Evolutionary conservation across 1,284 basidiomycete species (phyloP), one percentile per base, ranked within the genome.

Genomic region (Fomes fomentarius): DNA sequence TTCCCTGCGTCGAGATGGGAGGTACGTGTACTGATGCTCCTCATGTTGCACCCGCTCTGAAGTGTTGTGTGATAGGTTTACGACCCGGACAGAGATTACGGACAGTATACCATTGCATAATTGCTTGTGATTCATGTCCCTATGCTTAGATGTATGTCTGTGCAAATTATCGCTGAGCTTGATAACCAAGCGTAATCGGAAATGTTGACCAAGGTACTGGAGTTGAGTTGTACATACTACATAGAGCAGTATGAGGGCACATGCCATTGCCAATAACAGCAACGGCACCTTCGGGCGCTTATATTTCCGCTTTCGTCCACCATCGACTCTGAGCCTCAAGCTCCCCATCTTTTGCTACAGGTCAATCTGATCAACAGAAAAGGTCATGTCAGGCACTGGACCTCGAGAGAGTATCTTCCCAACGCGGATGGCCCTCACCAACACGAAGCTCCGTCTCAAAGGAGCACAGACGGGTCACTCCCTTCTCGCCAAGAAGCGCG

Each of bases 401-500:
- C 76, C 92, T 63, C 83, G 95, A 66, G 95, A 97, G 76, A 91
- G 91, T 72, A 82, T 97, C 63, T 97, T 98, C 71, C 94, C 95
- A 19, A 96, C 93, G 28, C 89, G 93, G 47, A 95, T 95, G 94
- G 92, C 94, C 47, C 80, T 99, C 46, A 97, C 94, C 41, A 90
- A 93, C 69, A 98, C 94, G 56, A 98, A 98, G 73, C 79, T 88
- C 38, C 85, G 96, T 41, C 82, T 98, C 58, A 99, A 98, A 73
- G 91, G 96, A 25, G 97, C 97, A 7, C 95, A 98, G 75, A 98
- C 95, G 0, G 96, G 96, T 9, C 96, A 99, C 74, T 98, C 94
- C 0, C 79, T 99, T 15, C 83, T 99, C 37, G 96, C 96, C 42
- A 97, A 97, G 84, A 98, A 98, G 77, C 87, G 95, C 50, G 96